Evolutionary conservation across 768 basidiomycete species (phyloP), one percentile per base, ranked within the genome.

Genomic region (Dioszegia hungarica): DNA sequence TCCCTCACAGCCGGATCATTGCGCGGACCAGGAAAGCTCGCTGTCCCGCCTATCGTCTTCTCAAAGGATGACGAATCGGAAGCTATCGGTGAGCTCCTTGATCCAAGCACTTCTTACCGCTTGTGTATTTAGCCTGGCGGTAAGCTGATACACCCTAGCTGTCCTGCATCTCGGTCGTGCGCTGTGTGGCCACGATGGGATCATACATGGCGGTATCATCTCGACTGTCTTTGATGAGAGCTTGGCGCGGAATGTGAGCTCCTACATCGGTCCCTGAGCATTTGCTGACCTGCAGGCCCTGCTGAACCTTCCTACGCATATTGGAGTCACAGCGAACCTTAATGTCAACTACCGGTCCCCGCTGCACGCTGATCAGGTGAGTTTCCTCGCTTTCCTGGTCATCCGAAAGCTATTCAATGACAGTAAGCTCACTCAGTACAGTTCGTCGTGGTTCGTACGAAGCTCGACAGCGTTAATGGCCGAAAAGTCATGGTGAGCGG

Each of bases 291-390:
- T 39, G 36, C 62, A 94, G 90, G 91, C 94, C 11, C 82, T 93
- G 38, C 80, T 81, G 46, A 90, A 90, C 70, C 78, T 98, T 0
- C 90, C 92, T 0, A 86, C 88, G 20, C 86, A 88, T 69, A 85
- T 98, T 38, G 94, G 89, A 17, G 93, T 98, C 11, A 99, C 94
- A 0, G 94, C 93, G 1, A 87, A 83, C 39, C 79, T 99, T 39
- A 80, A 81, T 3, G 75, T 97, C 46, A 84, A 85, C 66, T 99
- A 92, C 77, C 84, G 83, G 50, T 87, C 89, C 1, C 94, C 94
- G 0, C 90, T 90, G 1, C 83, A 82, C 51, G 93, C 93, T 0
- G 89, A 94, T 74, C 90, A 90, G 80, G 89, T 85, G 61, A 38
- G 77, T 54, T n/a, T n/a, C n/a, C n/a, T n/a, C n/a, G n/a, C 25